Base-by-base conservation (phyloP, 768 basidiomycete species). In the Leccinum boreale region DNA sequence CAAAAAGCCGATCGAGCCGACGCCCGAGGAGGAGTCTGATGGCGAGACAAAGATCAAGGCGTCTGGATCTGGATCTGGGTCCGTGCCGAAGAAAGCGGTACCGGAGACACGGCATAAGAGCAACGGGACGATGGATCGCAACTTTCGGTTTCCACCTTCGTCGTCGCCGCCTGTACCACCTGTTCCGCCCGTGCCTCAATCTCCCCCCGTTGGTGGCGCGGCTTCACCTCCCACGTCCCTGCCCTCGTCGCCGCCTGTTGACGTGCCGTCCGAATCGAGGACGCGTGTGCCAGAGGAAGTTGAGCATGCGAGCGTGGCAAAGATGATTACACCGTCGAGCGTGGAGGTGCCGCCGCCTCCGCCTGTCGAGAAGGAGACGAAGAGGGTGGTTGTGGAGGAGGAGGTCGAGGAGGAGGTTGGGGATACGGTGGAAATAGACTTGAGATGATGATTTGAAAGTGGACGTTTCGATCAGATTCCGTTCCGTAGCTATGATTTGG, bases 261-360 rank as follows among this genome's bases (percentile, higher is more conserved):
- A 12, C 14, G 23, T 3, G 24, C 14, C 75, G 48, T 64, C 74
- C 36, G 60, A 64, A 21, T 46, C 69, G 29, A 63, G 67, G 11
- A 44, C 57, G 0, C 62, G 31, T 31, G 55, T 39, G n/a, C 46
- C 50, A 42, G 39, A 10, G 11, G 55, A 62, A 4, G n/a, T 36
- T 7, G 64, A 64, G 46, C 56, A 51, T 56, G 47, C 42, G 26
- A 51, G 55, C 28, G 58, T 51, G 4, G 65, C 73, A 5, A 69
- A 61, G 24, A 73, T 85, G 4, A 75, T 86, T 23, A 78, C 83
- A 19, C 85, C 86, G 2, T 79, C 84, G 23, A 85, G 76, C 53
- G 86, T 89, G 12, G 89, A 92, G 67, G 86, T 92, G 6, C 90
- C 89, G 4, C 85, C 90, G 0, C 90, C 90, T 4, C 89, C 90